A percentile compares a stretch with the other conserved stretches of the same genome.
Evolutionary conservation across 176 grass and related monocot species (phyloP).

Genomic region (Rhynchospora breviuscula): DNA sequence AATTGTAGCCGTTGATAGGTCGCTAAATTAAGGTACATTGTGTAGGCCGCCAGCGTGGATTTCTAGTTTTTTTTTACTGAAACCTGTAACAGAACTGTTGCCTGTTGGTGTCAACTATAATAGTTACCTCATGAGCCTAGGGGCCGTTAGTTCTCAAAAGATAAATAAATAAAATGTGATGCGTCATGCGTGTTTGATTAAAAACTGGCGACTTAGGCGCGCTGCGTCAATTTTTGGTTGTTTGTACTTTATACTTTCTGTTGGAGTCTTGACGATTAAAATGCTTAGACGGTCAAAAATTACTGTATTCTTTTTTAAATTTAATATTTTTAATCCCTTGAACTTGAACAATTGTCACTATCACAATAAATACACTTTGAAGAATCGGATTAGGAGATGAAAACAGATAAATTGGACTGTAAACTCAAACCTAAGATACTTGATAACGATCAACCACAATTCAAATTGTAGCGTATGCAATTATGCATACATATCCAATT

Average conservation of each 20-base stretch:
- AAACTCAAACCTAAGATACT: too few relatives aligned
- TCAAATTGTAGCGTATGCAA: background rate
- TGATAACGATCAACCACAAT: background rate
- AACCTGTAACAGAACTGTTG: background rate
- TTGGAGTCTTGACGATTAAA: background rate
- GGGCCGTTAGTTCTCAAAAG: too few relatives aligned
- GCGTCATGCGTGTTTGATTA: background rate
- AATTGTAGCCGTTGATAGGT: conserved; percentile 16
- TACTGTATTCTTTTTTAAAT: background rate
- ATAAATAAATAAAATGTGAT: background rate
- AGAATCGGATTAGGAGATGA: background rate
- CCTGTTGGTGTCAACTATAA: background rate
- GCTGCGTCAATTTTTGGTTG: background rate
- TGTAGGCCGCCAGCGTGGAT: background rate
- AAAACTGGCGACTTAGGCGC: background rate
- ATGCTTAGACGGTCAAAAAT: background rate
- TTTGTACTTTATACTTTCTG: background rate
- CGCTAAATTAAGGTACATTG: conserved; percentile 1
- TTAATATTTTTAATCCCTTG: background rate
- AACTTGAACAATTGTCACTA: background rate
- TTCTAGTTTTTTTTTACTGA: background rate
- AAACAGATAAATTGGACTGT: background rate
- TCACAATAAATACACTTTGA: background rate
- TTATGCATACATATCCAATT: background rate
- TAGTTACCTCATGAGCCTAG: too few relatives aligned